Evolutionary conservation across 2,329 filamentous ascomycete species (phyloP).

Genomic region (Periconia sp.): DNA sequence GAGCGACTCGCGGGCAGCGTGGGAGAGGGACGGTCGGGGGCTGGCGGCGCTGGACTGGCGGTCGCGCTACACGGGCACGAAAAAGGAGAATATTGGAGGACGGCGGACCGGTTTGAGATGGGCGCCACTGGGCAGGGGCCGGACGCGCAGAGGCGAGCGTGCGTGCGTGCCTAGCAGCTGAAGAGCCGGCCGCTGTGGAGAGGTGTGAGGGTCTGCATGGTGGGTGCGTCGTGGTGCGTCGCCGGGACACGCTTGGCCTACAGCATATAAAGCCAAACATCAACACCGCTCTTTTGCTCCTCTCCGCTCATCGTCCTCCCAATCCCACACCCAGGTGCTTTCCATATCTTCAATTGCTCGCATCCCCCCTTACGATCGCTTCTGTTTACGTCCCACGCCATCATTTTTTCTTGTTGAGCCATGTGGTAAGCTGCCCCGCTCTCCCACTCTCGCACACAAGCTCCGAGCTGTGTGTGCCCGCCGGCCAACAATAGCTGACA

Average conservation of each 20-base stretch:
- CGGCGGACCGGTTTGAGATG: conserved; percentile 20
- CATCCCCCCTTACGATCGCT: conserved; percentile 33
- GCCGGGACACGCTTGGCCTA: conserved; percentile 34
- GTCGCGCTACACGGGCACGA: too few relatives aligned
- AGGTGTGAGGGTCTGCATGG: conserved; percentile 29
- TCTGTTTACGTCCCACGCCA: conserved; percentile 26
- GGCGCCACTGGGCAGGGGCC: conserved; percentile 33
- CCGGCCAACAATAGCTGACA: too few relatives aligned
- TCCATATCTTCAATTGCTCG: conserved; percentile 1
- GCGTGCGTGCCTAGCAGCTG: too few relatives aligned
- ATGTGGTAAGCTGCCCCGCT: conserved; percentile 47
- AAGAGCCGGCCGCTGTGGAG: too few relatives aligned
- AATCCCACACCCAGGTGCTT: conserved; percentile 13
- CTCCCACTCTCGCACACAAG: conserved; percentile 8
- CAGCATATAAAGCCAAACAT: conserved; percentile 41
- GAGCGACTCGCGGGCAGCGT: conserved; percentile 20
- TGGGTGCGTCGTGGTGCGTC: conserved; percentile 30
- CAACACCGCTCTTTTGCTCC: conserved; percentile 43
- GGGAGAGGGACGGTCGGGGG: conserved; percentile 18
- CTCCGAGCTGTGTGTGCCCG: not conserved
- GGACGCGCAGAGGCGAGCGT: conserved; percentile 26
- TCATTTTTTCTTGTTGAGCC: conserved; percentile 38
- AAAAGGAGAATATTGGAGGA: conserved; percentile 29
- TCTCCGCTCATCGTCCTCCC: conserved; percentile 30
- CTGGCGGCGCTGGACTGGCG: too few relatives aligned